Percentiles rank a stretch among this genome's conserved stretches.
phyloP scores from a whole-genome alignment of 2,329 filamentous ascomycete species.

The Sclerotiophoma versabilis region DNA sequence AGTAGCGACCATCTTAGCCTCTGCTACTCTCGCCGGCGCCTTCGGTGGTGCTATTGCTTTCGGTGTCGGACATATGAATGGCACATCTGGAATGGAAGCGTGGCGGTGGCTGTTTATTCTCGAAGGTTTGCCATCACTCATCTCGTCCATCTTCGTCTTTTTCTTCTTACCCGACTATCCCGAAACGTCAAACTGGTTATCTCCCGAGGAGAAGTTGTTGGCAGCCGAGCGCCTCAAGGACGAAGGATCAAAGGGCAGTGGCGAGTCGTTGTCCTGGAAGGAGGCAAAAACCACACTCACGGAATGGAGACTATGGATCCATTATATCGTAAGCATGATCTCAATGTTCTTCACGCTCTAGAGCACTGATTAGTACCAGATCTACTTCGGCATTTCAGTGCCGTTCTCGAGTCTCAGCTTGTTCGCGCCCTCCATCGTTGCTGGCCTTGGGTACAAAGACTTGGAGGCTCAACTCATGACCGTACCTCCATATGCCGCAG shows the following conservation, averaged over 20 bases:
- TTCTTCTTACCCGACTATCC: background rate
- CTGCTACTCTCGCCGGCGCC: background rate
- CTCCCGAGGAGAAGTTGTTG: background rate
- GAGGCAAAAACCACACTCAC: background rate
- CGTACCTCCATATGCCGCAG: background rate
- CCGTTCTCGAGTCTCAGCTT: too few species aligned
- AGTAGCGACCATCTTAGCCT: background rate
- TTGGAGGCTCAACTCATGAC: background rate
- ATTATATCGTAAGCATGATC: too few species aligned
- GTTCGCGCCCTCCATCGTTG: background rate
- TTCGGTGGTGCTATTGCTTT: background rate
- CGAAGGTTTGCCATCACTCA: background rate
- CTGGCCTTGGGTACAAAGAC: background rate
- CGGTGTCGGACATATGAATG: background rate
- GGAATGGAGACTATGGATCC: background rate
- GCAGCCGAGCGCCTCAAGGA: background rate
- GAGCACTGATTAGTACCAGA: too few species aligned
- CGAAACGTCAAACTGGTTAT: background rate
- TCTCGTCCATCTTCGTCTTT: background rate
- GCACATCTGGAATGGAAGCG: background rate
- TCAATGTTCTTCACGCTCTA: too few species aligned
- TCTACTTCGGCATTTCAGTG: background rate
- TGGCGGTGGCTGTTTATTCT: background rate
- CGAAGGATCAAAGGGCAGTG: background rate
- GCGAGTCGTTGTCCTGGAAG: background rate